phyloP scores from a whole-genome alignment of 2,329 filamentous ascomycete species.

The Ophioceras dolichostomum region DNA sequence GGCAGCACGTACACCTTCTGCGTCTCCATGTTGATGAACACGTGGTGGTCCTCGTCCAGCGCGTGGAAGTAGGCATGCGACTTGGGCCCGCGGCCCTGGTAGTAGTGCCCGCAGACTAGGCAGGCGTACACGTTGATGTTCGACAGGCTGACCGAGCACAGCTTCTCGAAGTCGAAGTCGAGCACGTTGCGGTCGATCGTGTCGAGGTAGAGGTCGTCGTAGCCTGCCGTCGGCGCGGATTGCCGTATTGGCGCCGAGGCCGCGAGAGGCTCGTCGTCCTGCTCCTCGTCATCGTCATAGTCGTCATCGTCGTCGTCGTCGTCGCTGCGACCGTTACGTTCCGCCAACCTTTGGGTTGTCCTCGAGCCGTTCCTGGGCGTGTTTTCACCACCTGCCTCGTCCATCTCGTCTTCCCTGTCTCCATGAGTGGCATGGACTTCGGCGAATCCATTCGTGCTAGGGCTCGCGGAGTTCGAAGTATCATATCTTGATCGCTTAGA shows the following conservation, averaged over 20 bases:
- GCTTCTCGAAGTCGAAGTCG: constrained; percentile 98
- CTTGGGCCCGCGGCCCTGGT: constrained; percentile 82
- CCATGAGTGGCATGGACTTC: not conserved
- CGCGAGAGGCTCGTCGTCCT: constrained; percentile 26
- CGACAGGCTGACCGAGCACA: constrained; percentile 88
- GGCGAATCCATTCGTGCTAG: not conserved
- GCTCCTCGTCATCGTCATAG: constrained; percentile 23
- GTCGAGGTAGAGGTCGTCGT: constrained; percentile 93
- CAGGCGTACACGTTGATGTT: constrained; percentile 99
- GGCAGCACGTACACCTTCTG: constrained; percentile 87
- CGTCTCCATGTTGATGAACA: constrained; percentile 94
- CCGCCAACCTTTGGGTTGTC: not conserved
- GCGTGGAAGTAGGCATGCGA: constrained; percentile 97
- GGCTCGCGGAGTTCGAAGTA: constrained; percentile 15
- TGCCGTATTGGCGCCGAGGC: constrained; percentile 49
- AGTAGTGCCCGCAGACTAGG: constrained; percentile 95
- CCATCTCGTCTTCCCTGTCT: constrained; percentile 9
- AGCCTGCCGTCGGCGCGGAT: constrained; percentile 70
- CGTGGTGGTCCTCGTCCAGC: constrained; percentile 88
- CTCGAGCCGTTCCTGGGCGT: not conserved
- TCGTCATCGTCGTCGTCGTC: constrained; percentile 13
- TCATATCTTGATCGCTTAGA: constrained; percentile 45
- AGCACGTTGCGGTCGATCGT: constrained; percentile 87
- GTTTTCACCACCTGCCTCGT: constrained; percentile 2
- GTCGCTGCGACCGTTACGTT: constrained; percentile 8